Conservation (phyloP, 208 protist species). For the Crithidia brevicula region DNA sequence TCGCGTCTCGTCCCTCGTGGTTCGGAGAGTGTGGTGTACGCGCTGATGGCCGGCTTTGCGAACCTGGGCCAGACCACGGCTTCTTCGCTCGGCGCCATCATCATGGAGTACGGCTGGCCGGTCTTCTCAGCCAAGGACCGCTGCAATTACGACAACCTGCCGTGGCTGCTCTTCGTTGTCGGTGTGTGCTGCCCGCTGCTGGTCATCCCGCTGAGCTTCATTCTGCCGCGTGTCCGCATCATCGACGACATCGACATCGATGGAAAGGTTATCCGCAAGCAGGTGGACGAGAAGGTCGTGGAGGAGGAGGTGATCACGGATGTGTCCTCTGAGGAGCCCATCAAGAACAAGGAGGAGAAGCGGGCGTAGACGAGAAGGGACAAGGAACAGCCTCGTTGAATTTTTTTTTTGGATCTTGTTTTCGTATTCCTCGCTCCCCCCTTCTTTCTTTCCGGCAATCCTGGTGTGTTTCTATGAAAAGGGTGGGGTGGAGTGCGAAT, state of each 20-base stretch:
- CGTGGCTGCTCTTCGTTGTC: conserved; percentile 7
- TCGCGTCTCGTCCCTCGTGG: conserved; percentile 83
- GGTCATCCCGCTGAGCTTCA: conserved; percentile 15
- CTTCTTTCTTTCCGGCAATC: no score
- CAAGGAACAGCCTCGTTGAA: no score
- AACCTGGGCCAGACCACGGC: conserved; percentile 74
- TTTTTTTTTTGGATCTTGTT: no score
- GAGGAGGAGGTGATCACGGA: conserved; percentile 18
- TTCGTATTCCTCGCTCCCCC: no score
- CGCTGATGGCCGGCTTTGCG: conserved; percentile 82
- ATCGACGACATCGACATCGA: conserved; percentile 44
- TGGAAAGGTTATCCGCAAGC: conserved; percentile 29
- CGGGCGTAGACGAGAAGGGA: background rate
- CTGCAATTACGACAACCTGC: conserved; percentile 71
- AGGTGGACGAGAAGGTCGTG: conserved; percentile 23
- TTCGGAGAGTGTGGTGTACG: conserved; percentile 80
- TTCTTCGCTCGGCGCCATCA: conserved; percentile 45
- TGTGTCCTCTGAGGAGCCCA: background rate
- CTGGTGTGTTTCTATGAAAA: no score
- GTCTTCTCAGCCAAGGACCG: conserved; percentile 38
- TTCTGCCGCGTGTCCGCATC: conserved; percentile 13
- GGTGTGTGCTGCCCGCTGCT: conserved; percentile 8
- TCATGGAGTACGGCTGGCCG: conserved; percentile 67
- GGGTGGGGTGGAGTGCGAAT: no score
- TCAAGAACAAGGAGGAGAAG: background rate